These are phyloP conservation scores for Thielaviopsis cerberus DNA, from an alignment of 2,329 filamentous ascomycete species.

Conservation along the genomic window DNA sequence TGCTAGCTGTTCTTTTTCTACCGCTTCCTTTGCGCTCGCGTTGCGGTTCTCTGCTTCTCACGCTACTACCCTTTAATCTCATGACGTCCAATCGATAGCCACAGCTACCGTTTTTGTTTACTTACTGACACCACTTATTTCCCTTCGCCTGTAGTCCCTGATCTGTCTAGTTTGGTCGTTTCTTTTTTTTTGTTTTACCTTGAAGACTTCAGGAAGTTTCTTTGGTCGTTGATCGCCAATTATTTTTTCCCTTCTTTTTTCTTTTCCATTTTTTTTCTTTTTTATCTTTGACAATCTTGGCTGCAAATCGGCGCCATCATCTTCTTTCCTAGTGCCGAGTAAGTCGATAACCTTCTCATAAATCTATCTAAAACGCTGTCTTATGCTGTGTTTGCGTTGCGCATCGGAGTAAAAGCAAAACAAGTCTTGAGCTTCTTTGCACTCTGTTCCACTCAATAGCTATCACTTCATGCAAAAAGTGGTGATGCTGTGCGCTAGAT, in stretches of 20 bases:
- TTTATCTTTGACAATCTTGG: not conserved
- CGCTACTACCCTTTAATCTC: not conserved
- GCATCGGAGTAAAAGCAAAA: not conserved
- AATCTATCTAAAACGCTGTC: not conserved
- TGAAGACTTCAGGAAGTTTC: conserved; percentile 2
- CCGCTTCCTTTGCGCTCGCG: not conserved
- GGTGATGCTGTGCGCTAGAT: not conserved
- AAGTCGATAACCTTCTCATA: not conserved
- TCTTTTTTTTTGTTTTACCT: not conserved
- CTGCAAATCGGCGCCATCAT: not conserved
- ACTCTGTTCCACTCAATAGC: not conserved
- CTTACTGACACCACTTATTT: not conserved
- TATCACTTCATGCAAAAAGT: not conserved
- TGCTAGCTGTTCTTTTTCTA: not conserved
- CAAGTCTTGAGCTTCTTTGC: not conserved
- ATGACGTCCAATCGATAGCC: not conserved
- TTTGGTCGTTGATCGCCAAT: not conserved
- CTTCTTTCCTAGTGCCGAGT: not conserved
- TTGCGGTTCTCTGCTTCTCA: not conserved
- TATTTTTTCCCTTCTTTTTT: not conserved
- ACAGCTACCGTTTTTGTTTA: not conserved
- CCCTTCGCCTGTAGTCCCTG: not conserved
- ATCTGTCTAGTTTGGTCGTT: not conserved
- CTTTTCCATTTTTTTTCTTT: not conserved
- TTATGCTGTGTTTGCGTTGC: not conserved